Conservation (phyloP, 106 monocot genomes). For the Acorus gramineus region DNA sequence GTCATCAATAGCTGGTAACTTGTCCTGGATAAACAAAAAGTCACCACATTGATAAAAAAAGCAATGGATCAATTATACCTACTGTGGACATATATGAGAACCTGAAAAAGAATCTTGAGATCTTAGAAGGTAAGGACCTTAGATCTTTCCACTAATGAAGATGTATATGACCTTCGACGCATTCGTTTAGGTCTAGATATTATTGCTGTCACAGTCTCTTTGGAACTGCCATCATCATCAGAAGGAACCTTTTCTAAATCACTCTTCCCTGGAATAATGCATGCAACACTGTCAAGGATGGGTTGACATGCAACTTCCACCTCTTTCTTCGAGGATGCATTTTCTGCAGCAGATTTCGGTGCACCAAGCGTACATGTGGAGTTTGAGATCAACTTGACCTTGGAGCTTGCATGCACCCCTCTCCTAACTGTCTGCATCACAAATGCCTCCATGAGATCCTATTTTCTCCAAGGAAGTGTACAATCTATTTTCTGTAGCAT, state of each 20-base stretch:
- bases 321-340: constrained; percentile 7
- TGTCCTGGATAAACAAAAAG: constrained; percentile 11
- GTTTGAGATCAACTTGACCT: constrained; percentile 3
- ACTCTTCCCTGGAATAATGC: constrained; percentile 7
- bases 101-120: not conserved
- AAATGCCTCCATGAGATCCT: not conserved
- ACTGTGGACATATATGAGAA: constrained; percentile 1
- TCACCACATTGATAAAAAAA: constrained; percentile 7
- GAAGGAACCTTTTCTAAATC: not conserved
- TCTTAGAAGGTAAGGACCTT: not conserved
- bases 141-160: constrained; percentile 27
- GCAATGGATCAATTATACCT: constrained; percentile 3
- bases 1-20: constrained; percentile 26
- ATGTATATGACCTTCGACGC: constrained; percentile 32
- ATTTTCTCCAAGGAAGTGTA: not conserved
- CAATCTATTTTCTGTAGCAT: not conserved
- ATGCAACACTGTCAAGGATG: constrained; percentile 6
- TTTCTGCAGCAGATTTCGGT: not conserved
- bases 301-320: not conserved
- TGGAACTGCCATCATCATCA: constrained; percentile 1
- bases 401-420: constrained; percentile 9
- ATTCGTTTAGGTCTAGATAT: constrained; percentile 17
- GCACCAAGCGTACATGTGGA: not conserved
- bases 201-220: constrained; percentile 7
- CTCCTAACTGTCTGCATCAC: not conserved